Evolutionary conservation across 495 filamentous ascomycete genomes (phyloP), one percentile per base, ranked within the genome.

Genomic region (Aspergillus sclerotioniger): DNA sequence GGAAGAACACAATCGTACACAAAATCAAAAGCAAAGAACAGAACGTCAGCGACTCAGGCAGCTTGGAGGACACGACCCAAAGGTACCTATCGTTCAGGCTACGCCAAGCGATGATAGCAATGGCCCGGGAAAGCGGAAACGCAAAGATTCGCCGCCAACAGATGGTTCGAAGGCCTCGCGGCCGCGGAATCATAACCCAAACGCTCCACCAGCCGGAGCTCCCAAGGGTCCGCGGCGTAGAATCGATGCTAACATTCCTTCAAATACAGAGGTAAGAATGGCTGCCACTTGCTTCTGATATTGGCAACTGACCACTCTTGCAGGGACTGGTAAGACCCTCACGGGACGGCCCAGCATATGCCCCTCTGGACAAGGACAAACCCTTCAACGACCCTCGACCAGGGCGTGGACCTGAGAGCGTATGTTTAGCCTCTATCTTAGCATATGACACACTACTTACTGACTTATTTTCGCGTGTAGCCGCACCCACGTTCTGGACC

Each of bases 11-110:
- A 58, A 59, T 8, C 74, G 71, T 46, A 61, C 68, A 8, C 64
- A 64, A 4, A 54, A 61, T 5, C 65, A 71, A 25, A 73, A 71
- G 47, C 64, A 67, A 28, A 67, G 62, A 16, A 54, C 63, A 0
- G 78, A 81, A 33, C 71, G 69, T 35, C 72, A 73, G 56, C 75
- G 72, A 50, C 67, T 67, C 35, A 69, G 62, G 47, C 78, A 82
- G 46, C 63, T 79, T 19, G 77, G 72, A 21, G 69, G 68, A 2
- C 77, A 81, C 61, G 75, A 81, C 61, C 75, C 70, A 13, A 74
- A 76, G 45, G 69, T 82, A 19, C 80, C 80, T 6, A 53, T 65
- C 8, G 67, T 82, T 48, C 68, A 72, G 44, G 67, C 71, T 8
- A 72, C 72, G 3, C 56, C 29, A 58, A 62, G 19, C 35, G 57